A percentile compares a stretch with the other conserved stretches of the same genome.
Conservation (phyloP, 2,329 filamentous ascomycete genomes). For the Alternaria sp. region DNA sequence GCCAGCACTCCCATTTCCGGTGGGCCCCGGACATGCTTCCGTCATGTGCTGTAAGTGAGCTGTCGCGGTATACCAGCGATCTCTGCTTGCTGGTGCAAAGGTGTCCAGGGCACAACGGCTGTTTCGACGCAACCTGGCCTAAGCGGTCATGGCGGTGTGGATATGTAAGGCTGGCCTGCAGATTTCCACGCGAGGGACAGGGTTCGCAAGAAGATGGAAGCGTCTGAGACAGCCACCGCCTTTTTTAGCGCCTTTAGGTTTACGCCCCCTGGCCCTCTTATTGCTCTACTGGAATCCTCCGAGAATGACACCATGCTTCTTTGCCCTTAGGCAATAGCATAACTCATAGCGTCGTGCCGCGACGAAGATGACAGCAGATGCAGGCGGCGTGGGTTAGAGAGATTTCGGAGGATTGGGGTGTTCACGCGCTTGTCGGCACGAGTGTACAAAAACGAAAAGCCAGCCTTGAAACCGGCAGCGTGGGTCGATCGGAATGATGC, state of each 20-base stretch:
- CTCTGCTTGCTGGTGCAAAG: constrained; percentile 28
- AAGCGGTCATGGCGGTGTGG: constrained; percentile 37
- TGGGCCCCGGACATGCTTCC: constrained; percentile 32
- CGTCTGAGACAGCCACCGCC: constrained; percentile 44
- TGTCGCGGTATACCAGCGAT: constrained; percentile 22
- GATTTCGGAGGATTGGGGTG: constrained; percentile 18
- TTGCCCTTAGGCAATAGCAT: constrained; percentile 15
- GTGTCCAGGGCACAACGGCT: constrained; percentile 42
- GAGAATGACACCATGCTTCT: constrained; percentile 25
- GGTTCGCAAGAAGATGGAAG: constrained; percentile 29
- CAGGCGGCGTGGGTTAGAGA: constrained; percentile 20
- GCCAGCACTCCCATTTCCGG: constrained; percentile 9
- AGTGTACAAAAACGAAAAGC: constrained; percentile 5
- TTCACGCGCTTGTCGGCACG: constrained; percentile 9
- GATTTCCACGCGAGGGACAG: constrained; percentile 47
- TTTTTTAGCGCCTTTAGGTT: constrained; percentile 43
- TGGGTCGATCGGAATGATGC: constrained; percentile 20
- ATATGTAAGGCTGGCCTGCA: constrained; percentile 46
- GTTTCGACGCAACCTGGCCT: constrained; percentile 32
- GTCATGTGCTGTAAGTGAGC: constrained; percentile 38
- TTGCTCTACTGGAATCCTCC: constrained; percentile 39
- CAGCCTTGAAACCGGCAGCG: constrained; percentile 6
- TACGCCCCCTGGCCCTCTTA: constrained; percentile 28
- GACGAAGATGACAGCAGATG: constrained; percentile 15
- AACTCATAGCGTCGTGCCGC: constrained; percentile 11